A percentile compares a stretch with the other conserved stretches of the same genome.
phyloP scores from a whole-genome alignment of 1,139 yeast species.

The Saccharomyces hybrid region DNA sequence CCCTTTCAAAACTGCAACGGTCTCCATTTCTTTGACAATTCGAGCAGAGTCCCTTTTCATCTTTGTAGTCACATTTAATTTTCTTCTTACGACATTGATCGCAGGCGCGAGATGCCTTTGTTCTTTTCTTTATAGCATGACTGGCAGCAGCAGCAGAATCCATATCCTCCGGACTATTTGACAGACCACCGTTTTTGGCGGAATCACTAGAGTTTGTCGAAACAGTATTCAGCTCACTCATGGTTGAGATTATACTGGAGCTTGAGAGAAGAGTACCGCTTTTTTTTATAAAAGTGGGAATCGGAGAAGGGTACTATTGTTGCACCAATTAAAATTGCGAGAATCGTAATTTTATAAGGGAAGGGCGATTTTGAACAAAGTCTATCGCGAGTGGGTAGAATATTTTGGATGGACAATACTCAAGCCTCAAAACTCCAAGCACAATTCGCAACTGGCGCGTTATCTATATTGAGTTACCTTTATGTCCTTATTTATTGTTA shows the following conservation, averaged over 20 bases:
- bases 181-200: constrained; percentile 4
- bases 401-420: not conserved
- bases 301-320: not conserved
- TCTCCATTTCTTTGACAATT: constrained; percentile 26
- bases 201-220: constrained; percentile 9
- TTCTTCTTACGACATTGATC: constrained; percentile 34
- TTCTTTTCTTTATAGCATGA: constrained; percentile 34
- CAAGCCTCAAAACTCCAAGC: not conserved
- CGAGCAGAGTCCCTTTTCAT: constrained; percentile 20
- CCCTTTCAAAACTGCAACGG: constrained; percentile 39
- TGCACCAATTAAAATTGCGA: not conserved
- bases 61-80: constrained; percentile 31
- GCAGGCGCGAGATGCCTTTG: constrained; percentile 34
- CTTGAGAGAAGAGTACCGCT: not conserved
- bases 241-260: constrained; percentile 1
- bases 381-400: not conserved
- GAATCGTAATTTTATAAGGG: not conserved
- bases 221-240: constrained; percentile 5
- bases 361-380: not conserved
- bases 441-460: not conserved
- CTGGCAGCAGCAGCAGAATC: constrained; percentile 45
- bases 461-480: not conserved
- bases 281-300: not conserved
- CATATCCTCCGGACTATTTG: constrained; percentile 46
- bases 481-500: not conserved